phyloP scores from a whole-genome alignment of 202 grass and related monocot genomes.

The Saccharum hybrid region DNA sequence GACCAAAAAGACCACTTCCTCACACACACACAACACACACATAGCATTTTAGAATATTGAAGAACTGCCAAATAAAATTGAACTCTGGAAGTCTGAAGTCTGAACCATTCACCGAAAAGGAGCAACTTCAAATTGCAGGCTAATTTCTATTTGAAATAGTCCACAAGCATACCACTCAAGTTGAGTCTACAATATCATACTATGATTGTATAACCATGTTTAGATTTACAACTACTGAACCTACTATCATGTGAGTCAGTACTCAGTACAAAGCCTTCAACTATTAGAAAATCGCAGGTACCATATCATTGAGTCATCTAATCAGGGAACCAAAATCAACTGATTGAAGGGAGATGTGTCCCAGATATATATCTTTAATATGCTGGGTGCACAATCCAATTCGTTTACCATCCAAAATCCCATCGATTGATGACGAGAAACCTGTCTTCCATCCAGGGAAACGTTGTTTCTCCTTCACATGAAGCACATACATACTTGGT shows the following conservation, averaged over 20 bases:
- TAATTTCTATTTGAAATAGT: slow-evolving; percentile 24
- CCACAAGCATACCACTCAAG: neutral
- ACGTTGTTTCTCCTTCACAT: slow-evolving; percentile 82
- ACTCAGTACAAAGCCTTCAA: slow-evolving; percentile 33
- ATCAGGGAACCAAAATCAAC: slow-evolving; percentile 77
- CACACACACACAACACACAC: no score
- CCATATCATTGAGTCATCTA: slow-evolving; percentile 47
- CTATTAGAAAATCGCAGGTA: slow-evolving; percentile 21
- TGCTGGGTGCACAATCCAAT: slow-evolving; percentile 86
- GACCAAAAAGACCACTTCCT: neutral
- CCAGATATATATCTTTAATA: slow-evolving; percentile 93
- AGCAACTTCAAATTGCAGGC: slow-evolving; percentile 7
- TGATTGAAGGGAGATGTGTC: slow-evolving; percentile 83
- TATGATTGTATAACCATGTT: slow-evolving; percentile 14
- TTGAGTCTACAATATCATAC: slow-evolving; percentile 6
- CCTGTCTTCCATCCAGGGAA: slow-evolving; percentile 94
- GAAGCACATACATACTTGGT: slow-evolving; percentile 78
- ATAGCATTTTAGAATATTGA: no score
- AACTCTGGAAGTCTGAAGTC: neutral
- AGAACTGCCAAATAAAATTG: neutral
- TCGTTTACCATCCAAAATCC: slow-evolving; percentile 69
- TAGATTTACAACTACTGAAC: slow-evolving; percentile 22
- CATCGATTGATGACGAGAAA: slow-evolving; percentile 80
- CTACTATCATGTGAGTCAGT: neutral
- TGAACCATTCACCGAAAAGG: slow-evolving; percentile 17